Percentiles rank a stretch among this genome's conserved stretches.
These are phyloP conservation scores for Anthostomella pinea DNA, from an alignment of 2,329 filamentous ascomycete species.

Conservation along the genomic window DNA sequence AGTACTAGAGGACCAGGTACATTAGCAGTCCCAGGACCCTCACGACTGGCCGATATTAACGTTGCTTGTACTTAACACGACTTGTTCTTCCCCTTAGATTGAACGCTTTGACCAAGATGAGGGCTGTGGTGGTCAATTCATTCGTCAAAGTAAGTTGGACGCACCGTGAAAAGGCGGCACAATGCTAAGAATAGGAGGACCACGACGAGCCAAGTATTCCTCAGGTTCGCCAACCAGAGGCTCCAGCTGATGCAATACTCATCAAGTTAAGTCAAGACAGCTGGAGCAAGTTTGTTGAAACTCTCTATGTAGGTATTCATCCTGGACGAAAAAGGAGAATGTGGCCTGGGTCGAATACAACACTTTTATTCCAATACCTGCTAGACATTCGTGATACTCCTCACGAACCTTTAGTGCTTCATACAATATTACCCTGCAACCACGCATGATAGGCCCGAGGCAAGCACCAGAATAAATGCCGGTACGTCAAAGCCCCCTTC, in stretches of 20 bases:
- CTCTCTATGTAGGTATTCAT: conserved; percentile 6
- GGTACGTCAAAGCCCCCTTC: conserved; percentile 4
- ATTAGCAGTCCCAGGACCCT: too few relatives aligned
- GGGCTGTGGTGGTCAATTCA: conserved; percentile 1
- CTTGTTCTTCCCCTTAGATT: too few relatives aligned
- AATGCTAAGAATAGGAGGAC: not conserved
- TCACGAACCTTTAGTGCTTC: too few relatives aligned
- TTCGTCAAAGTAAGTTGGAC: not conserved
- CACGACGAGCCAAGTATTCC: not conserved
- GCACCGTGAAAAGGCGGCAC: not conserved
- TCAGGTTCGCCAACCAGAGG: not conserved
- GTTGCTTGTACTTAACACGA: too few relatives aligned
- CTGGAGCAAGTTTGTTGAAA: conserved; percentile 7
- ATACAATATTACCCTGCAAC: too few relatives aligned
- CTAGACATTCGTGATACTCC: too few relatives aligned
- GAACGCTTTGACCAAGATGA: conserved; percentile 1
- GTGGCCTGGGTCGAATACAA: too few relatives aligned
- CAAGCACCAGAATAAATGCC: conserved; percentile 5
- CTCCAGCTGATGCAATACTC: not conserved
- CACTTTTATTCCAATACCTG: too few relatives aligned
- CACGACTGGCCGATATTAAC: too few relatives aligned
- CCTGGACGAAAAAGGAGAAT: too few relatives aligned
- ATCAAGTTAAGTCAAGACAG: conserved; percentile 4
- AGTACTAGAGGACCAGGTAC: too few relatives aligned
- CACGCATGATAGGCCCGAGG: conserved; percentile 3